Evolutionary conservation across 2,329 filamentous ascomycete species (phyloP), one percentile per base, ranked within the genome.

Genomic region (Neocucurbitaria cava): DNA sequence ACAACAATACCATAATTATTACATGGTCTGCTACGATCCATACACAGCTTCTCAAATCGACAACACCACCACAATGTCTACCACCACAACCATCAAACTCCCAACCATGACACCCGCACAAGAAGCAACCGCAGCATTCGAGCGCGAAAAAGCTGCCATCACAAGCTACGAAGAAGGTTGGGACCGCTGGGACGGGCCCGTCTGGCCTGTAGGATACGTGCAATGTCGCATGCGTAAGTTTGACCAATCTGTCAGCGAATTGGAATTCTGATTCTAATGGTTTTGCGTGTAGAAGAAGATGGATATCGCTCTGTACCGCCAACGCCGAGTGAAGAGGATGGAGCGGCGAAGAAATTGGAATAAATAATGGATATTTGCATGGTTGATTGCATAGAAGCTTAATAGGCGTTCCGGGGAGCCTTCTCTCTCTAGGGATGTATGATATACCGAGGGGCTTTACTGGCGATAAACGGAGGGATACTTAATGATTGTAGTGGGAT

Each of bases 81-180:
- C 52, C 49, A 35, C 44, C 47, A 46, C 52, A 46, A 35, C 44
- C 45, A 50, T 54, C 47, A 33, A 42, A 41, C 45, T 26, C 45
- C 39, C 10, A 28, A 4, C 35, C 23, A 52, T 40, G 10, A 52
- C 59, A 26, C 38, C 58, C 10, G 60, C 56, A 35, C 57, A 65
- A 30, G 54, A 62, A 41, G 54, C n/a, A n/a, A n/a, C n/a, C n/a
- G n/a, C n/a, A n/a, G n/a, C 59, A 40, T 66, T 64, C 35, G 64
- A 69, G 62, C 56, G 49, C 24, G 65, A 69, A 44, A 65, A 65
- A 43, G 54, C 61, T 1, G 42, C 61, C 7, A 62, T 70, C 6
- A 59, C 49, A 5, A 62, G 62, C n/a, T 71, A 69, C 52, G 66
- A 69, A 44, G 54, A 69, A 23, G 65, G 62, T 7, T 69, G 62